These are phyloP conservation scores for Suhomyces canberraensis DNA, from an alignment of 805 yeast species.

Conservation along the genomic window DNA sequence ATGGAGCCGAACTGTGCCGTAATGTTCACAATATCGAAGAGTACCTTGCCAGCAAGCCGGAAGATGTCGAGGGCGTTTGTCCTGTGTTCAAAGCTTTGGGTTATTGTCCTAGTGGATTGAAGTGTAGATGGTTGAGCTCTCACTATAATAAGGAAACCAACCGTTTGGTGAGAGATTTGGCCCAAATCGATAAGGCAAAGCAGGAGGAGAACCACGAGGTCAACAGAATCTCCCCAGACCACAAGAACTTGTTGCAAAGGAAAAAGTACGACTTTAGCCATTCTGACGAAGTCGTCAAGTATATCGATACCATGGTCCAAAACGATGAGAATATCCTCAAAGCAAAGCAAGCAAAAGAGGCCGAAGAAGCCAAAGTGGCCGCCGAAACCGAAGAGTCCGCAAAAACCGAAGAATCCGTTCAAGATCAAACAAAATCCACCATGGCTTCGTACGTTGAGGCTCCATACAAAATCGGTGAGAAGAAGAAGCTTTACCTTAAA, in stretches of 20 bases:
- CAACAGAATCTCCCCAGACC: slow-evolving; percentile 53
- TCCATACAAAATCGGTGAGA: slow-evolving; percentile 75
- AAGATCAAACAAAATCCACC: slow-evolving; percentile 26
- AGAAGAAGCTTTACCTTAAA: slow-evolving; percentile 64
- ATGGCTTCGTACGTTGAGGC: slow-evolving; percentile 66
- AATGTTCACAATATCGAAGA: slow-evolving; percentile 69
- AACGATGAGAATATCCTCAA: slow-evolving; percentile 37
- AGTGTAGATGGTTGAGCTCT: slow-evolving; percentile 84
- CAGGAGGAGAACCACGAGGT: slow-evolving; percentile 49
- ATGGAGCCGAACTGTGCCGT: slow-evolving; percentile 70
- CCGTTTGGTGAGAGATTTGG: slow-evolving; percentile 44
- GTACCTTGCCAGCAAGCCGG: slow-evolving; percentile 64
- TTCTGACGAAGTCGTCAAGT: slow-evolving; percentile 57
- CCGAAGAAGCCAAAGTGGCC: slow-evolving; percentile 25
- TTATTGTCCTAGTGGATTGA: slow-evolving; percentile 86
- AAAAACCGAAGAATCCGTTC: slow-evolving; percentile 3
- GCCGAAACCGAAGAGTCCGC: slow-evolving; percentile 11
- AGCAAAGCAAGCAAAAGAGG: slow-evolving; percentile 32
- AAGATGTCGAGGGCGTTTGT: slow-evolving; percentile 73
- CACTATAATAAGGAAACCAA: slow-evolving; percentile 55
- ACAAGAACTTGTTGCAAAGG: slow-evolving; percentile 51
- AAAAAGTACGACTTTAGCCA: slow-evolving; percentile 57
- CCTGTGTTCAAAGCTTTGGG: slow-evolving; percentile 84
- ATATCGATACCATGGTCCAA: slow-evolving; percentile 59
- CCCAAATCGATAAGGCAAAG: slow-evolving; percentile 28